Base-by-base conservation (phyloP, 305 asterid genomes). In the Salvia sclarea region DNA sequence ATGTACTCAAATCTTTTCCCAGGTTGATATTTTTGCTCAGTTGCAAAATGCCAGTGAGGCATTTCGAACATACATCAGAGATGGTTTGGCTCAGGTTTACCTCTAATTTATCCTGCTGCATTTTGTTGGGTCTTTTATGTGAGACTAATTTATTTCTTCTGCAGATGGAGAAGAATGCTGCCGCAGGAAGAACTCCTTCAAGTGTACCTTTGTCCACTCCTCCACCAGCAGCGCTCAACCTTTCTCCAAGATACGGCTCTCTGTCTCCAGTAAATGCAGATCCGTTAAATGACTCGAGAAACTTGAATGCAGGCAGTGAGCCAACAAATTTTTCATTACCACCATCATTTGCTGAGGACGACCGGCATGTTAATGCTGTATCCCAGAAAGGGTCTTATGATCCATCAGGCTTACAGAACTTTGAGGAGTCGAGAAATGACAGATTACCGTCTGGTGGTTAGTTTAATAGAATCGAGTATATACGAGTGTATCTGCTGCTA, bases 1-100 rank as follows among this genome's bases (percentile, higher is more conserved):
- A 14, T 48, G 70, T 30, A 28, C 47, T 53, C 37, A 0, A 61
- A 69, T 82, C 47, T 75, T 48, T 59, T 82, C 76, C 53, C 85
- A 95, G 99, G 99, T 92, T 83, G 97, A 95, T 75, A 95, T 95
- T 61, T 95, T 95, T 73, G 55, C 96, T 58, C 99, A 95, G 89
- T 83, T 95, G 73, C 99, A 95, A 79, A 95, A 95, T 88, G 99
- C 99, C 43, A 92, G 99, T 21, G 98, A 88, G 45, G 97, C 99
- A 45, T 95, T 95, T 70, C 82, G 99, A 31, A 95, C 98, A 11
- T 95, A 92, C 75, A 95, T 95, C 65, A 76, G 99, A 83, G 98
- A 92, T 82, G 98, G 98, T 80, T 81, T 95, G 75, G 89, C 98
- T 64, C 96, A 92, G 97, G 99, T 85, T 72, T 66, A 76, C 55